These are phyloP conservation scores for Aspergillus sergii DNA, from an alignment of 2,329 filamentous ascomycete genomes.

Conservation along the genomic window DNA sequence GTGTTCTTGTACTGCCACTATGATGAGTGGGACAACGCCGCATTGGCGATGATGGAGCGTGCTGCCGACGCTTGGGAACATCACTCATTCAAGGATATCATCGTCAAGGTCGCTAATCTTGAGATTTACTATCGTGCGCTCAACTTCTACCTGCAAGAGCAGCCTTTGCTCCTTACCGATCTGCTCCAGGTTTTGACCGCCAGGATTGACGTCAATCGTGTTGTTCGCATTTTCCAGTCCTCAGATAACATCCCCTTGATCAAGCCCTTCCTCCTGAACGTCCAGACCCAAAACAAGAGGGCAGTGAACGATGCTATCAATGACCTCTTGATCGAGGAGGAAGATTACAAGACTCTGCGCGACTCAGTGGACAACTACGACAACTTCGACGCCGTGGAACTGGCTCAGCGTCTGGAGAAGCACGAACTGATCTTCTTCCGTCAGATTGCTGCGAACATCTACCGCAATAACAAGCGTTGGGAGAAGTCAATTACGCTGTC, in stretches of 20 bases:
- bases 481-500: constrained; percentile 97
- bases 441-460: constrained; percentile 96
- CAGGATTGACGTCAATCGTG: constrained; percentile 95
- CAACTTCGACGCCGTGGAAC: constrained; percentile 94
- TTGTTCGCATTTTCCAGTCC: constrained; percentile 99
- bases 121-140: constrained; percentile 98
- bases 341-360: constrained; percentile 97
- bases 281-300: constrained; percentile 96
- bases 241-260: constrained; percentile 97
- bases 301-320: constrained; percentile 98
- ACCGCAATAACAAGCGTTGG: constrained; percentile 99
- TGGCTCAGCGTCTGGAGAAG: constrained; percentile 91
- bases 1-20: constrained; percentile 99
- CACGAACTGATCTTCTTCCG: constrained; percentile 99
- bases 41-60: constrained; percentile 95
- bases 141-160: constrained; percentile 97
- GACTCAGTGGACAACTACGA: constrained; percentile 99
- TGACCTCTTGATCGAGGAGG: constrained; percentile 95
- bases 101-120: constrained; percentile 95
- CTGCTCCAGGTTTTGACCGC: constrained; percentile 88
- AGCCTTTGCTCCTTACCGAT: constrained; percentile 93
- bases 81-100: constrained; percentile 98
- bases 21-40: constrained; percentile 97
- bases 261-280: constrained; percentile 97
- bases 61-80: constrained; percentile 98